Evolutionary conservation across 305 asterid species (phyloP).

Genomic region (Fraxinus xanthoxyloides): DNA sequence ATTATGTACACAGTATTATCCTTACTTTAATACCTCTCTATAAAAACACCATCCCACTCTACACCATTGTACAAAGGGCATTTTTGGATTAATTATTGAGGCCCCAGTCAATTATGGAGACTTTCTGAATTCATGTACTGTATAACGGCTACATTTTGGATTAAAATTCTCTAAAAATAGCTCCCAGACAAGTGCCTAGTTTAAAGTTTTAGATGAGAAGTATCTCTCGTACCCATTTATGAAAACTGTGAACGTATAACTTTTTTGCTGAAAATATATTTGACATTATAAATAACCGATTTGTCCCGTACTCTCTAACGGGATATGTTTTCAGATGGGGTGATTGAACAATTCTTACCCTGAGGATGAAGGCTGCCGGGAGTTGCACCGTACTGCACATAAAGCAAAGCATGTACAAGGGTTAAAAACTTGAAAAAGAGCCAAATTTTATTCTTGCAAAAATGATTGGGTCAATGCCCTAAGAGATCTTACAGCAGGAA

Average conservation of each 20-base stretch:
- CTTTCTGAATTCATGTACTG: too few relatives aligned
- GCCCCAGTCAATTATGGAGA: too few relatives aligned
- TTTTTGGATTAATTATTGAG: too few relatives aligned
- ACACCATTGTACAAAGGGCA: too few relatives aligned
- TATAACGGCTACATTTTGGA: too few relatives aligned
- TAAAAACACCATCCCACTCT: too few relatives aligned
- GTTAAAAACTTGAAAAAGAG: not conserved
- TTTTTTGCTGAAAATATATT: not conserved
- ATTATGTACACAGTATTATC: too few relatives aligned
- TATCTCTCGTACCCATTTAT: not conserved
- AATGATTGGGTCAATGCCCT: not conserved
- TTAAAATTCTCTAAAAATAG: too few relatives aligned
- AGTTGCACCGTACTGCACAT: slow-evolving; percentile 50
- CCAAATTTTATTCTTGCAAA: not conserved
- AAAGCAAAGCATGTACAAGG: not conserved
- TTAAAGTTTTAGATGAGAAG: too few relatives aligned
- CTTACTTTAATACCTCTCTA: too few relatives aligned
- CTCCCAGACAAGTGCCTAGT: too few relatives aligned
- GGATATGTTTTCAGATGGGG: not conserved
- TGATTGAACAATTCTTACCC: slow-evolving; percentile 34
- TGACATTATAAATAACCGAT: too few relatives aligned
- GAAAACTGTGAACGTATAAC: not conserved
- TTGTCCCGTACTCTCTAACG: not conserved
- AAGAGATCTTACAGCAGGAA: slow-evolving; percentile 29
- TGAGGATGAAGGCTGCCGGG: slow-evolving; percentile 76